Percentiles rank a stretch among this genome's conserved stretches.
Conservation (phyloP, 768 basidiomycete genomes). For the Pluteus cervinus region DNA sequence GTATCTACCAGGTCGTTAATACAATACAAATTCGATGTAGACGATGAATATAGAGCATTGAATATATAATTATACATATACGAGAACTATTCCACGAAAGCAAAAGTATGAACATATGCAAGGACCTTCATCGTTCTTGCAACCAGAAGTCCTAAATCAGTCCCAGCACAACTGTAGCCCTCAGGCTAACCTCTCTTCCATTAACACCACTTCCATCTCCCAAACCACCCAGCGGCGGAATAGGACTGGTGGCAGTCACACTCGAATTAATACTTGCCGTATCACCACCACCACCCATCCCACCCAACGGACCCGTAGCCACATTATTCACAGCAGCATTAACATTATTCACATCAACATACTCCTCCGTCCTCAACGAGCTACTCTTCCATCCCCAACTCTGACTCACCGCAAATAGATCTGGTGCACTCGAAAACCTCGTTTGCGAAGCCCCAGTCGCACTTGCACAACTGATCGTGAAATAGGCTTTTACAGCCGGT, state of each 20-base stretch:
- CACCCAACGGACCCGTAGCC: no score
- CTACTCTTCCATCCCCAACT: slow-evolving; percentile 91
- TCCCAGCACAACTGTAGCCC: slow-evolving; percentile 77
- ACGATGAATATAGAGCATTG: no score
- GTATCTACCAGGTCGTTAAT: no score
- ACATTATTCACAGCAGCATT: slow-evolving; percentile 18
- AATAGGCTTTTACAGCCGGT: slow-evolving; percentile 68
- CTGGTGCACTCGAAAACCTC: slow-evolving; percentile 80
- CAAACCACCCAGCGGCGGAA: no score
- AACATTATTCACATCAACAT: slow-evolving; percentile 34
- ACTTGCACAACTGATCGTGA: slow-evolving; percentile 76
- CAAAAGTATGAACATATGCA: background rate
- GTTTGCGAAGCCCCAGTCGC: slow-evolving; percentile 79
- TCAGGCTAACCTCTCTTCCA: slow-evolving; percentile 54
- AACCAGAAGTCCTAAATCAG: slow-evolving; percentile 22
- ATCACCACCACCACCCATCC: no score
- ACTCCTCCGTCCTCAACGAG: slow-evolving; percentile 43
- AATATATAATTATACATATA: no score
- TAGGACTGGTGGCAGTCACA: no score
- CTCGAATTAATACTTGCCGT: no score
- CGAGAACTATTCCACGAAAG: background rate
- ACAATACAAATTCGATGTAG: no score
- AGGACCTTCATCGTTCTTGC: background rate
- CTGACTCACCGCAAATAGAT: slow-evolving; percentile 78
- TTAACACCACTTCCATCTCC: slow-evolving; percentile 11